A percentile compares a stretch with the other conserved stretches of the same genome.
phyloP scores from a whole-genome alignment of 352 stramenopile genomes.

The Peronosclerospora sorghi region DNA sequence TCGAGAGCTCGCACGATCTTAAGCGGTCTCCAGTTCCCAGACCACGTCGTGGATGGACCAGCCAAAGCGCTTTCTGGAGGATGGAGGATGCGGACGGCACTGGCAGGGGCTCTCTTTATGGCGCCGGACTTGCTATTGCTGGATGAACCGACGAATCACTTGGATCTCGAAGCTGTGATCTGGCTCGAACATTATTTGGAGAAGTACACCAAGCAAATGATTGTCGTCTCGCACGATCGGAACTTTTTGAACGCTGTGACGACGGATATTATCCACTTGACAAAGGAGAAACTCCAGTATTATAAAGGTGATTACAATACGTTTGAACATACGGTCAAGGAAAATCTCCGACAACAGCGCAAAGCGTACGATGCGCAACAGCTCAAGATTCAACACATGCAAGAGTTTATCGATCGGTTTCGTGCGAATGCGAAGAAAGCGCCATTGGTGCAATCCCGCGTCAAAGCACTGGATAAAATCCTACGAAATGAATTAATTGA shows the following conservation, averaged over 20 bases:
- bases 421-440: slow-evolving; percentile 92
- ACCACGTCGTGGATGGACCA: slow-evolving; percentile 83
- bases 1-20: slow-evolving; percentile 86
- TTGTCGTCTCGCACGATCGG: slow-evolving; percentile 93
- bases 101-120: slow-evolving; percentile 93
- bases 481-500: slow-evolving; percentile 84
- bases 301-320: slow-evolving; percentile 95
- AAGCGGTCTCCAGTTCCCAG: slow-evolving; percentile 89
- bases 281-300: slow-evolving; percentile 86
- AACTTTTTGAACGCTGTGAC: slow-evolving; percentile 95
- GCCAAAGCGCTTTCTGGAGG: slow-evolving; percentile 89
- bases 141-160: slow-evolving; percentile 90
- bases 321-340: slow-evolving; percentile 90
- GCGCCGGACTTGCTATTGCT: slow-evolving; percentile 91
- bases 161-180: slow-evolving; percentile 87
- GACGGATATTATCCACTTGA: slow-evolving; percentile 93
- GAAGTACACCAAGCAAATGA: slow-evolving; percentile 88
- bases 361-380: slow-evolving; percentile 82
- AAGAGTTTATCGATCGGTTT: slow-evolving; percentile 97
- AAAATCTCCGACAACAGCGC: slow-evolving; percentile 90
- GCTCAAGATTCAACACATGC: slow-evolving; percentile 91
- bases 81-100: slow-evolving; percentile 89
- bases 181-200: slow-evolving; percentile 89
- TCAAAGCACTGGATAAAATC: slow-evolving; percentile 90
- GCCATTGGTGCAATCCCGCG: slow-evolving; percentile 91